phyloP scores from a whole-genome alignment of 2,329 filamentous ascomycete species.

The Aureobasidium sp. region DNA sequence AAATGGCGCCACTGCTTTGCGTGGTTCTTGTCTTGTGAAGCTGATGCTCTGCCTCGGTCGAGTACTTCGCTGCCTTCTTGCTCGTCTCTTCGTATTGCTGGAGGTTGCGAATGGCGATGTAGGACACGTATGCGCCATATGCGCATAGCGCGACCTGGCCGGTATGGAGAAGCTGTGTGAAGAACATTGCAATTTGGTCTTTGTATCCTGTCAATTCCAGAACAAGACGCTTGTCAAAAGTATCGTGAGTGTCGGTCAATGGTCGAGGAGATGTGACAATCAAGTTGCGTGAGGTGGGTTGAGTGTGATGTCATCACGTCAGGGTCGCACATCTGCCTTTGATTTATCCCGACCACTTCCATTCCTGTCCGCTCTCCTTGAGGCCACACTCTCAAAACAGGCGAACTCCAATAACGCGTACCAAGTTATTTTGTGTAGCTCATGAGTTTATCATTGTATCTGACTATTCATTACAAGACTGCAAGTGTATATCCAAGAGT shows the following conservation, averaged over 20 bases:
- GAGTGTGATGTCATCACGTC: neutral
- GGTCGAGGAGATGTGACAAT: neutral
- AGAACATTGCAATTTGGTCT: neutral
- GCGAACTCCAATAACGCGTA: too few relatives aligned
- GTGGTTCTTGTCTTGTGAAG: slow-evolving; percentile 41
- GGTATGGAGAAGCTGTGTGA: slow-evolving; percentile 28
- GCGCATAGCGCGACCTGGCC: slow-evolving; percentile 34
- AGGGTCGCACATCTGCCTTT: neutral
- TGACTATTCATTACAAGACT: neutral
- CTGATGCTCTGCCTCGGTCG: slow-evolving; percentile 36
- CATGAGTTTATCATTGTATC: neutral
- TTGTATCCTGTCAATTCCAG: neutral
- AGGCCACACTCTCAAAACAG: too few relatives aligned
- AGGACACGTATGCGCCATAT: slow-evolving; percentile 39
- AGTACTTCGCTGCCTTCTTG: slow-evolving; percentile 41
- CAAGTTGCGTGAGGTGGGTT: neutral
- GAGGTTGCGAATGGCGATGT: slow-evolving; percentile 38
- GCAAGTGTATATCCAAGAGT: neutral
- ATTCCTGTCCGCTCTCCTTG: neutral
- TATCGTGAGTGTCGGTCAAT: neutral
- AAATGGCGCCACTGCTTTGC: slow-evolving; percentile 34
- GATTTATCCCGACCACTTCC: neutral
- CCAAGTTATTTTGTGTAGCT: too few relatives aligned
- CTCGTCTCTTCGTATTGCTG: slow-evolving; percentile 39
- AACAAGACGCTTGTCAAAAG: neutral